Evolutionary conservation across 2,329 filamentous ascomycete species (phyloP).

Genomic region (Periconia sp.): DNA sequence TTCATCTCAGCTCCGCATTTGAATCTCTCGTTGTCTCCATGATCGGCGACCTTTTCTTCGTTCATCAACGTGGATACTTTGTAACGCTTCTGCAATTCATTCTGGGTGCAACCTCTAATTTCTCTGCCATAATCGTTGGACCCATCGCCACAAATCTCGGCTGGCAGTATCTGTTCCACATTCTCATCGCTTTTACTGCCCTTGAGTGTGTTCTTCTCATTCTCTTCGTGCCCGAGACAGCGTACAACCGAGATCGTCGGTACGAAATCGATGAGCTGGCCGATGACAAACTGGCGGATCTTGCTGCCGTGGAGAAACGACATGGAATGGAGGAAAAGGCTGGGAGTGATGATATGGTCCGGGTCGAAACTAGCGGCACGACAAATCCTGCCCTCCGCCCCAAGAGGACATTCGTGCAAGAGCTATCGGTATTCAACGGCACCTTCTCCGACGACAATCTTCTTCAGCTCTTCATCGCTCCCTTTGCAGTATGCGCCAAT

Average conservation of each 20-base stretch:
- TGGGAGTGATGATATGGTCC: conserved; percentile 20
- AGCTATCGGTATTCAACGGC: conserved; percentile 48
- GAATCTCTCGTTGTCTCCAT: conserved; percentile 43
- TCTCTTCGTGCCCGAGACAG: conserved; percentile 60
- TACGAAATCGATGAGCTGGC: conserved; percentile 40
- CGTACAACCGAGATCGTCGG: conserved; percentile 51
- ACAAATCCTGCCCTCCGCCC: conserved; percentile 21
- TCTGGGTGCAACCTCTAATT: conserved; percentile 42
- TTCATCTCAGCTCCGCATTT: conserved; percentile 31
- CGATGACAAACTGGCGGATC: conserved; percentile 32
- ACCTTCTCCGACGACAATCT: conserved; percentile 47
- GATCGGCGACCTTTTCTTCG: conserved; percentile 45
- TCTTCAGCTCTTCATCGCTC: conserved; percentile 48
- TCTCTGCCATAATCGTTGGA: conserved; percentile 44
- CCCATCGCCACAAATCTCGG: conserved; percentile 43
- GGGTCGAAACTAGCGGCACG: conserved; percentile 26
- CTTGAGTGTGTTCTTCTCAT: conserved; percentile 52
- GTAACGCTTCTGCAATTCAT: conserved; percentile 46
- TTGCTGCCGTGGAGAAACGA: conserved; percentile 30
- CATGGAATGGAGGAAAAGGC: conserved; percentile 19
- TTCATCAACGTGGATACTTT: conserved; percentile 43
- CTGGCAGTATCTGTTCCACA: conserved; percentile 53
- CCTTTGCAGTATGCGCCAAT: conserved; percentile 58
- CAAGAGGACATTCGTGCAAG: conserved; percentile 46
- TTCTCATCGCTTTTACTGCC: conserved; percentile 55